A percentile compares a stretch with the other conserved stretches of the same genome.
These are phyloP conservation scores for Aspergillus sp. DNA, from an alignment of 2,329 filamentous ascomycete species.

Conservation along the genomic window DNA sequence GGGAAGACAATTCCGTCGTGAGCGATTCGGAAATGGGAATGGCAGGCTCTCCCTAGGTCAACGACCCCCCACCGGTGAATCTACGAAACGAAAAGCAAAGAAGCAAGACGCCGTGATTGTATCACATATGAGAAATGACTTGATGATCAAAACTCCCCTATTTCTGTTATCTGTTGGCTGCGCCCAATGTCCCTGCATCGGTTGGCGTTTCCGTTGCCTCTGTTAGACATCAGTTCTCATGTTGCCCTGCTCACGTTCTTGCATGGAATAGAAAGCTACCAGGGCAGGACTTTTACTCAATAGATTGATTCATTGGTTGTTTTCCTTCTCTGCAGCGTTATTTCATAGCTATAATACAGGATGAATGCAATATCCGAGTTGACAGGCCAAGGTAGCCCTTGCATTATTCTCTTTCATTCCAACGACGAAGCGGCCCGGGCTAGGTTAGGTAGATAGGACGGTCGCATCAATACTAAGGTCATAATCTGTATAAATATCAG, in stretches of 20 bases:
- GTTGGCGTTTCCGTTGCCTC: slow-evolving; percentile 22
- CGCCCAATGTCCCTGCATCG: slow-evolving; percentile 20
- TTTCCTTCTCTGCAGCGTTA: neutral
- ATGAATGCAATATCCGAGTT: neutral
- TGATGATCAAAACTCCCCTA: slow-evolving; percentile 15
- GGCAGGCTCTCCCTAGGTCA: slow-evolving; percentile 34
- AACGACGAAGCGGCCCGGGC: no score
- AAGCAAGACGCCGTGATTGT: slow-evolving; percentile 11
- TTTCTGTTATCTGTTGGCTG: slow-evolving; percentile 9
- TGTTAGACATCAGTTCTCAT: slow-evolving; percentile 1
- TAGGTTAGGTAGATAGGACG: no score
- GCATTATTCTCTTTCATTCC: no score
- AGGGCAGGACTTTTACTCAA: neutral
- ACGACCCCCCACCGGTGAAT: neutral
- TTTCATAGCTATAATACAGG: neutral
- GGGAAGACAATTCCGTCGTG: slow-evolving; percentile 43
- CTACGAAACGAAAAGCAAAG: neutral
- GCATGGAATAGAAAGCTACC: neutral
- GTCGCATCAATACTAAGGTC: no score
- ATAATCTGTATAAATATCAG: no score
- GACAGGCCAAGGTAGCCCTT: neutral
- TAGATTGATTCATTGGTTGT: neutral
- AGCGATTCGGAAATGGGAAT: slow-evolving; percentile 44
- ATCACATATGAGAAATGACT: slow-evolving; percentile 29
- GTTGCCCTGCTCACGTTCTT: neutral